Conservation (phyloP, 2,329 filamentous ascomycete species). For the Fusarium piperis region DNA sequence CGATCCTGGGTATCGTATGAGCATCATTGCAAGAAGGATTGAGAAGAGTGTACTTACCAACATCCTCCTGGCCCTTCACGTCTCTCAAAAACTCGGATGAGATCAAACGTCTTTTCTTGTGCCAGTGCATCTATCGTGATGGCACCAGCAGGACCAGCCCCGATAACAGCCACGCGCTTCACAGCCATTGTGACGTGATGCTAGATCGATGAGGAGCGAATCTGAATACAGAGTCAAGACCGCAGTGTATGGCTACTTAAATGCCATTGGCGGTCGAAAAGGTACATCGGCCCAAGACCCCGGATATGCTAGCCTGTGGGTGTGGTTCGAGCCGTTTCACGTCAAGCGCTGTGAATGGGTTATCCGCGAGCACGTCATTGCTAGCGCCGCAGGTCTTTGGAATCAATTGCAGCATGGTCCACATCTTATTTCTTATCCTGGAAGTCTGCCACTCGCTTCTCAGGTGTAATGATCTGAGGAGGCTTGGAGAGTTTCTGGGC, state of each 20-base stretch:
- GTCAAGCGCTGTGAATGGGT: not conserved
- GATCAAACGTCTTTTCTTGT: constrained; percentile 66
- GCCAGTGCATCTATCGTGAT: constrained; percentile 68
- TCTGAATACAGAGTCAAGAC: not conserved
- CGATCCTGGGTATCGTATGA: constrained; percentile 49
- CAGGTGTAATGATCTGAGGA: not conserved
- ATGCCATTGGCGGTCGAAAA: not conserved
- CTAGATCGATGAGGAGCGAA: not conserved
- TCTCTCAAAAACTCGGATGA: constrained; percentile 69
- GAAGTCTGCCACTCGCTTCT: not conserved
- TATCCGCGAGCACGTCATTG: not conserved
- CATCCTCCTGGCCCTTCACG: constrained; percentile 67
- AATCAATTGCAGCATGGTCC: not conserved
- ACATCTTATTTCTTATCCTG: not conserved
- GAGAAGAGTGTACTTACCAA: constrained; percentile 56
- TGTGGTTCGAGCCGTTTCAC: not conserved
- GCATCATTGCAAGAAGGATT: accelerated
- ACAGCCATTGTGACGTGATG: not conserved
- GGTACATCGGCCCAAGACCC: not conserved
- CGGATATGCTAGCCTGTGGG: not conserved
- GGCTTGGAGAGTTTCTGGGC: not conserved
- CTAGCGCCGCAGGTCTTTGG: not conserved
- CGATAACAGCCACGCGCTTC: constrained; percentile 65
- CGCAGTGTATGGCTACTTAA: not conserved
- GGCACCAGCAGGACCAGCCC: constrained; percentile 67